phyloP scores from a whole-genome alignment of 116 monocot genomes.

The Papilionanthe hybrid region DNA sequence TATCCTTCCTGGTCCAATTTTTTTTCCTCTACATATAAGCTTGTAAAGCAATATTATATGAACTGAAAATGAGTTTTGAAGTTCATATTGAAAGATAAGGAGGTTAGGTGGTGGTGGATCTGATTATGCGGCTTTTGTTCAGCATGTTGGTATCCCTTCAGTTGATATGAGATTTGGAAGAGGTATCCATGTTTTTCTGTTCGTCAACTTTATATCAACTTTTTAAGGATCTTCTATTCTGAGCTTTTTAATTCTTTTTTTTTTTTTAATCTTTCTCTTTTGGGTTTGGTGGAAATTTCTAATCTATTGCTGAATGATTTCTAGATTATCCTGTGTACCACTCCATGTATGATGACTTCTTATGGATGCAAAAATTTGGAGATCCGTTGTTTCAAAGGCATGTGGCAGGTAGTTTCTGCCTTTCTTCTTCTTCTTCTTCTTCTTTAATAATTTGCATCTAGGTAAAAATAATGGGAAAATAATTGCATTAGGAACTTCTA shows the following conservation, averaged over 20 bases:
- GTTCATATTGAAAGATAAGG: conserved; percentile 47
- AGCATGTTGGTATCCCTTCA: conserved; percentile 85
- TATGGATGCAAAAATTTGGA: conserved; percentile 89
- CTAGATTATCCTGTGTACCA: conserved; percentile 74
- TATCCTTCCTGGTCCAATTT: too few species aligned
- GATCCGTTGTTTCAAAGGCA: conserved; percentile 80
- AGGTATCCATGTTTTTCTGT: conserved; percentile 25
- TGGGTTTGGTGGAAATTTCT: not conserved
- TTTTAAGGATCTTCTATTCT: too few species aligned
- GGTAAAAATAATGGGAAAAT: too few species aligned
- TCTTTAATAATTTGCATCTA: too few species aligned
- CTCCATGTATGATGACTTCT: conserved; percentile 75
- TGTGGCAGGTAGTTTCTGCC: conserved; percentile 50
- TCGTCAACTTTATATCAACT: not conserved
- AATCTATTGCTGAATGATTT: conserved; percentile 25
- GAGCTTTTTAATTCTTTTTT: too few species aligned
- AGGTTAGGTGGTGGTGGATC: conserved; percentile 79
- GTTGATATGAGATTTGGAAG: conserved; percentile 60
- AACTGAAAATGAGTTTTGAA: not conserved
- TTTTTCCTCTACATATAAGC: not conserved
- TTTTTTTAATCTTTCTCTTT: not conserved
- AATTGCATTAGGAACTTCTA: too few species aligned
- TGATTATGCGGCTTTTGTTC: conserved; percentile 81
- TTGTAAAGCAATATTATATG: conserved; percentile 1
- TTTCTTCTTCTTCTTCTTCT: too few species aligned